phyloP scores from a whole-genome alignment of 2,329 filamentous ascomycete genomes.

The Colletotrichum musae region DNA sequence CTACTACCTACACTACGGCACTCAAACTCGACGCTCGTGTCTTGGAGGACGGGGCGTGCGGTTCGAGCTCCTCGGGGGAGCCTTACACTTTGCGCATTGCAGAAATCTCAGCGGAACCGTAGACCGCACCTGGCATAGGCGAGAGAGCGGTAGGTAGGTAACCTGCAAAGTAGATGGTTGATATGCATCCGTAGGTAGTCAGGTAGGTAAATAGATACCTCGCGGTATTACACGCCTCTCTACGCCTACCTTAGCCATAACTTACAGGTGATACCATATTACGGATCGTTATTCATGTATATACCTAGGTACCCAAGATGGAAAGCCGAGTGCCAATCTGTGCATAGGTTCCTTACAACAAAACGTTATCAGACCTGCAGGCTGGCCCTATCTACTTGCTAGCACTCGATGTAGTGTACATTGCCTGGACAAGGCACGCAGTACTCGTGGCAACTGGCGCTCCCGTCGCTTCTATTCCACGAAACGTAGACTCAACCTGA shows the following conservation, averaged over 20 bases:
- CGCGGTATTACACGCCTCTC: no score
- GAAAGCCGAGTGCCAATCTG: no score
- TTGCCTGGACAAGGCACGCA: background rate
- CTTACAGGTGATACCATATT: no score
- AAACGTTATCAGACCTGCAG: no score
- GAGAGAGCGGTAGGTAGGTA: background rate
- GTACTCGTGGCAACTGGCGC: conserved; percentile 1
- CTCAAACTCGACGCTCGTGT: background rate
- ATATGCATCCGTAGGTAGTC: background rate
- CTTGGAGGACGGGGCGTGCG: conserved; percentile 15
- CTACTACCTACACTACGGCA: background rate
- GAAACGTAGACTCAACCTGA: conserved; percentile 5
- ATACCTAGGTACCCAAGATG: no score
- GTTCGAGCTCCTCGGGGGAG: conserved; percentile 18
- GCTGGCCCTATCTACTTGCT: no score
- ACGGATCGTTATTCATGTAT: no score
- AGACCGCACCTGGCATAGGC: background rate
- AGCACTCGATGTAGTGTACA: no score
- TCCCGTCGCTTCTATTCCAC: background rate
- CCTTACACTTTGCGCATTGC: conserved; percentile 14
- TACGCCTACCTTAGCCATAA: no score
- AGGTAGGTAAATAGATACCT: background rate
- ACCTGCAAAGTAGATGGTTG: background rate
- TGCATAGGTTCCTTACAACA: no score
- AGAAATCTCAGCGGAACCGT: background rate